Evolutionary conservation across 129 eudicot genomes (phyloP), one percentile per base, ranked within the genome.

Genomic region (Chrysanthemum lavandulifolium): DNA sequence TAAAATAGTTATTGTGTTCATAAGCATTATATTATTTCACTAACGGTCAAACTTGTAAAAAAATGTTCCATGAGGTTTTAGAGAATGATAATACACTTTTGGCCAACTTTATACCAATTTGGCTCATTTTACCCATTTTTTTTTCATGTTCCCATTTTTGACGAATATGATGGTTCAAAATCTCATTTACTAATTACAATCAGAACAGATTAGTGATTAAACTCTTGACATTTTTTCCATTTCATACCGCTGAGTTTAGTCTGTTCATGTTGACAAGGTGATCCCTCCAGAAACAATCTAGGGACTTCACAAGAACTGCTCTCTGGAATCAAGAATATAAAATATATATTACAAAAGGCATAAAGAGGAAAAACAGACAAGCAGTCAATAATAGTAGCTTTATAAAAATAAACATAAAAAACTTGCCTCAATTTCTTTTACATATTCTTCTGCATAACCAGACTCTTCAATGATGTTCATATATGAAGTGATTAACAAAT

Each of bases 201-300:
- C 10, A 10, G 23, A 3, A 23, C 21, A 36, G 64, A 69, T 61
- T 52, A 19, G 55, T 53, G 58, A 69, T 9, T 23, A 31, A 49
- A 52, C 4, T 18, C 67, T 23, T 23, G 66, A 65, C 6, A 5
- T 14, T 12, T 7, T 70, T 53, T 48, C 14, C 58, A 53, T 16
- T 53, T 14, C 13, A 47, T 88, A 90, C 99, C 93, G 97, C 97
- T 54, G 97, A 90, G 75, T 86, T 88, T 67, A 94, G 94, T 70
- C 91, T 78, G 83, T 94, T 94, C 99, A 94, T 94, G 85, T 90
- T 94, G 65, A 94, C 96, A 62, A 94, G 97, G 85, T 94, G 97
- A 79, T 94, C 99, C 87, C 87, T 90, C 99, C 99, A 94, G 78
- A 88, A 94, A 81, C 86, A 82, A 82, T 94, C 98, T 29, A 94